Conservation (phyloP, 768 basidiomycete species). For the Termitomyces sp. region DNA sequence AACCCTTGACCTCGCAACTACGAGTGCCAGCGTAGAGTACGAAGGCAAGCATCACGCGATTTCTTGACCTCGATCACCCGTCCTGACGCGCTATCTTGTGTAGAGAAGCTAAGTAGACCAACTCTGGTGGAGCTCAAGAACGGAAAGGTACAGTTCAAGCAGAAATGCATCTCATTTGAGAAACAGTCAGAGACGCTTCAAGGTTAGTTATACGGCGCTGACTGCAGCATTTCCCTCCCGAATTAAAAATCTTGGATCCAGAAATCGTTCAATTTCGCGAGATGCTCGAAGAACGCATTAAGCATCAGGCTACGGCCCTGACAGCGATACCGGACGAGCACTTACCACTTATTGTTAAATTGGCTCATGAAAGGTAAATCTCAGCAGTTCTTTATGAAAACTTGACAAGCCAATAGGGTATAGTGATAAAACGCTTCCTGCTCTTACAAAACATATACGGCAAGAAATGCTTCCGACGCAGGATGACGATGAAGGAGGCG, state of each 20-base stretch:
- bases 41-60: conserved; percentile 32
- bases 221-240: neutral
- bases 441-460: conserved; percentile 68
- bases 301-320: conserved; percentile 48
- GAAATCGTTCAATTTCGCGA: conserved; percentile 78
- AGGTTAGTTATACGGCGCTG: conserved; percentile 42
- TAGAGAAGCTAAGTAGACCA: conserved; percentile 38
- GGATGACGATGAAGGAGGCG: conserved; percentile 49
- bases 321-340: conserved; percentile 63
- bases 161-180: conserved; percentile 71
- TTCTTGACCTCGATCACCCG: conserved; percentile 1
- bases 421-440: conserved; percentile 69
- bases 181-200: conserved; percentile 81
- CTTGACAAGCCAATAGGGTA: neutral
- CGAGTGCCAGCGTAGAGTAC: conserved; percentile 6
- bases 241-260: conserved; percentile 24
- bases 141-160: conserved; percentile 72
- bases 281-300: conserved; percentile 58
- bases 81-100: conserved; percentile 26
- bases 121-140: conserved; percentile 66
- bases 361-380: conserved; percentile 80
- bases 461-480: conserved; percentile 63
- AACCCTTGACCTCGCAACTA: neutral
- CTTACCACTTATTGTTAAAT: conserved; percentile 72
- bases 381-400: neutral